Conservation (phyloP, 2,329 filamentous ascomycete species). For the Sclerotinia glacialis region DNA sequence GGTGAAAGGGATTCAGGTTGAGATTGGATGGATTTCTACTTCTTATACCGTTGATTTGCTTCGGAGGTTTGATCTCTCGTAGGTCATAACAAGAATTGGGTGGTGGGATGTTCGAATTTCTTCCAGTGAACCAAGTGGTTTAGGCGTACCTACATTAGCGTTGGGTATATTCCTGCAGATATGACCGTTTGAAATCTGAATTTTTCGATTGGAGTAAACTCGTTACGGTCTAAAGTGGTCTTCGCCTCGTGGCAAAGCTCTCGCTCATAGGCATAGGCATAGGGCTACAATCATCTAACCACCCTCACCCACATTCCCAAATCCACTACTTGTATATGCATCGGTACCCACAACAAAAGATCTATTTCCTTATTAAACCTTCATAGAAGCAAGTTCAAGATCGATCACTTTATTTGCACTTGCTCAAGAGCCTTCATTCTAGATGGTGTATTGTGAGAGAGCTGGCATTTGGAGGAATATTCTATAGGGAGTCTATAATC, state of each 20-base stretch:
- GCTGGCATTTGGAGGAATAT: too few relatives aligned
- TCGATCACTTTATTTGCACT: neutral
- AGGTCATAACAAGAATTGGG: neutral
- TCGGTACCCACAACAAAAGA: neutral
- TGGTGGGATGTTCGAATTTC: neutral
- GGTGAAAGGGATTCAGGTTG: too few relatives aligned
- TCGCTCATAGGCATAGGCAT: too few relatives aligned
- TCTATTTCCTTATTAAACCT: neutral
- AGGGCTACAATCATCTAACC: neutral
- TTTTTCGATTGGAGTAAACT: neutral
- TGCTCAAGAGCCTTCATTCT: neutral
- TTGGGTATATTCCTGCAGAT: slow-evolving; percentile 6
- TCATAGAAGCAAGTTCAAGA: neutral
- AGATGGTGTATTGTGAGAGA: neutral
- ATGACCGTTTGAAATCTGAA: neutral
- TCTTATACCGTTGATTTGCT: too few relatives aligned
- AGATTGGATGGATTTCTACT: too few relatives aligned
- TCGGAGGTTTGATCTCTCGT: too few relatives aligned
- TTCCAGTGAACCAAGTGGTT: neutral
- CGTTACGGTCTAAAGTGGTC: neutral
- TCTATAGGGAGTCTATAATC: too few relatives aligned
- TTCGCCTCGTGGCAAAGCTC: too few relatives aligned
- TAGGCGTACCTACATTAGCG: neutral
- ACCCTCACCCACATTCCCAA: neutral
- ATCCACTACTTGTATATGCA: neutral